These are phyloP conservation scores for Saturnispora saitoi DNA, from an alignment of 805 yeast species.

Conservation along the genomic window DNA sequence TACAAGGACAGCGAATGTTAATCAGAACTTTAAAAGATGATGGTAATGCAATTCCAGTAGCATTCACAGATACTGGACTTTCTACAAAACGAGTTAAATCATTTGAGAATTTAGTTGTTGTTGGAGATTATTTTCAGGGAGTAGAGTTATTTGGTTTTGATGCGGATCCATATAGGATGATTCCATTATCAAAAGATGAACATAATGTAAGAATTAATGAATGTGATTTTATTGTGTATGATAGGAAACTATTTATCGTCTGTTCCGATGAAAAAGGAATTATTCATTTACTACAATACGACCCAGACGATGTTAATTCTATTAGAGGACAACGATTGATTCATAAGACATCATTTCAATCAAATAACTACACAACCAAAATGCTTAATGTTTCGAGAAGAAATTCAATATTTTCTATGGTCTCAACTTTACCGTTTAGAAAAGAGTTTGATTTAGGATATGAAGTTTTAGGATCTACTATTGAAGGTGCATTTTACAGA, in stretches of 20 bases:
- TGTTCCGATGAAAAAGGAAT: conserved; percentile 61
- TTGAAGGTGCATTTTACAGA: conserved; percentile 72
- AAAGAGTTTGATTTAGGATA: conserved; percentile 30
- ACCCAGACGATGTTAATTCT: conserved; percentile 85
- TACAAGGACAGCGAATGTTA: conserved; percentile 78
- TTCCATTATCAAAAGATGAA: conserved; percentile 67
- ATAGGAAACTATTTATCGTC: conserved; percentile 58
- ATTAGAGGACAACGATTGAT: conserved; percentile 70
- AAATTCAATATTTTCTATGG: conserved; percentile 24
- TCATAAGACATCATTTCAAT: conserved; percentile 59
- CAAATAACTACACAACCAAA: conserved; percentile 53
- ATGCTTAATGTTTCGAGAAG: conserved; percentile 38
- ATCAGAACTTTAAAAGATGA: conserved; percentile 72
- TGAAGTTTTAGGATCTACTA: conserved; percentile 62
- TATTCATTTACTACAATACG: conserved; percentile 71
- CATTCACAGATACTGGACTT: conserved; percentile 80
- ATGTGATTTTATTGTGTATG: conserved; percentile 69
- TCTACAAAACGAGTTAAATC: conserved; percentile 73
- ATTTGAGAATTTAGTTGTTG: conserved; percentile 68
- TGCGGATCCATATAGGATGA: conserved; percentile 88
- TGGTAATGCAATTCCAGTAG: conserved; percentile 83
- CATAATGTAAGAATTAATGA: conserved; percentile 52
- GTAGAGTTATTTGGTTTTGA: conserved; percentile 82
- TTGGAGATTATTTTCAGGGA: conserved; percentile 76
- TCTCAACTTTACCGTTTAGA: conserved; percentile 23